Conservation (phyloP, 225 moss, liverwort and hornwort genomes). For the Pseudisothecium myosuroides region DNA sequence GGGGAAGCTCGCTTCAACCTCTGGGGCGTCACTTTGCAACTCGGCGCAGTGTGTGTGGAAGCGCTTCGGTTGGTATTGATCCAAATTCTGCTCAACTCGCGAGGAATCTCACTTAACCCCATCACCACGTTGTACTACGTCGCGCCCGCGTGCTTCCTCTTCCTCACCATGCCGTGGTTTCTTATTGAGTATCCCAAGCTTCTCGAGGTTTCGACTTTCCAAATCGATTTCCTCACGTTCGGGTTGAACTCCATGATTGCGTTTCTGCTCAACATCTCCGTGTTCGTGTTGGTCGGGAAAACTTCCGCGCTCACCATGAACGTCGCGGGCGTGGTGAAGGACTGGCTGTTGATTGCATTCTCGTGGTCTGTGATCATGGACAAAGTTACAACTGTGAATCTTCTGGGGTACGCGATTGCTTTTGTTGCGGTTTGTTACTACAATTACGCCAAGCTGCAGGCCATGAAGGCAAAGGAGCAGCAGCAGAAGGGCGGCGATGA, state of each 20-base stretch:
- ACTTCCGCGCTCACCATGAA: conserved; percentile 50
- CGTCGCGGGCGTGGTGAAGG: conserved; percentile 45
- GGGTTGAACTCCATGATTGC: conserved; percentile 35
- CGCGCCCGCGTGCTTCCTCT: conserved; percentile 35
- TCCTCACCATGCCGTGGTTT: conserved; percentile 36
- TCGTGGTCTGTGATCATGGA: conserved; percentile 54
- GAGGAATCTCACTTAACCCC: conserved; percentile 39
- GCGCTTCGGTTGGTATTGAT: conserved; percentile 41
- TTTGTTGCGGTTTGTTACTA: conserved; percentile 40
- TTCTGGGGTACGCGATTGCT: conserved; percentile 24
- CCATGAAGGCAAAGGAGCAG: conserved; percentile 29
- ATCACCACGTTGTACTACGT: conserved; percentile 48
- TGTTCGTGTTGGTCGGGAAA: conserved; percentile 42
- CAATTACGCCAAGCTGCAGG: conserved; percentile 47
- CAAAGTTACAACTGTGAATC: conserved; percentile 22
- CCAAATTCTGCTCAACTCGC: conserved; percentile 41
- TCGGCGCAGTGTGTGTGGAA: conserved; percentile 35
- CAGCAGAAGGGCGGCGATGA: conserved; percentile 28
- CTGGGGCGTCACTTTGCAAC: conserved; percentile 35
- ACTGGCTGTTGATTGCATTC: conserved; percentile 50
- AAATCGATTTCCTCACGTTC: conserved; percentile 19
- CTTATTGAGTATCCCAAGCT: conserved; percentile 40
- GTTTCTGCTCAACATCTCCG: conserved; percentile 38
- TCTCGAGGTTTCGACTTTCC: conserved; percentile 3
- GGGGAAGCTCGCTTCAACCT: conserved; percentile 41